These are phyloP conservation scores for Phytopythium ostracodes DNA, from an alignment of 352 stramenopile genomes.

Conservation along the genomic window DNA sequence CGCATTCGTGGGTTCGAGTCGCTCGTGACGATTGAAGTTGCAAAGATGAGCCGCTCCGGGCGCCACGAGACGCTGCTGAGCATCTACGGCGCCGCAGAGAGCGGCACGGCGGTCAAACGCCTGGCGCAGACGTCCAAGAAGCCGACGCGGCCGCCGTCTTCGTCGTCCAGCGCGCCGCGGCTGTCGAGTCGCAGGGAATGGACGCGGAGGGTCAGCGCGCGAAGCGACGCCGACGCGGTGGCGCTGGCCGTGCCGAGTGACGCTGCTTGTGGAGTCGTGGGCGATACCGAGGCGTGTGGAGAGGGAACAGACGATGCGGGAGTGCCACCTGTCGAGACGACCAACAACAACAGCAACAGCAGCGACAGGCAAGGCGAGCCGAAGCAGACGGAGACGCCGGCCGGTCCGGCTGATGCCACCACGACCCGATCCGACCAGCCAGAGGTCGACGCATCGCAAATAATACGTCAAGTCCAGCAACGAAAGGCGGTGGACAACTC, in stretches of 20 bases:
- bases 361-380: background rate
- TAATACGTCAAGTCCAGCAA: background rate
- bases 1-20: background rate
- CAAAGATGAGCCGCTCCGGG: slow-evolving; percentile 22
- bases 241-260: background rate
- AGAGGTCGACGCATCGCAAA: background rate
- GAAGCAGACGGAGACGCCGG: background rate
- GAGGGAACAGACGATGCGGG: background rate
- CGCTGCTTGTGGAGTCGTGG: background rate
- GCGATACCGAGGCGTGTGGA: no score
- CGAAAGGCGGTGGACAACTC: background rate
- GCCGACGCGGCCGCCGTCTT: slow-evolving; percentile 10
- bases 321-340: background rate
- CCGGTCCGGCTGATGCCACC: background rate
- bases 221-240: background rate
- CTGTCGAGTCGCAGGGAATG: background rate
- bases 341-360: background rate
- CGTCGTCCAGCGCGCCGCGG: background rate
- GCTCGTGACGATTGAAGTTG: slow-evolving; percentile 2
- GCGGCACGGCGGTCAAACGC: background rate
- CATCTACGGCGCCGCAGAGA: slow-evolving; percentile 24
- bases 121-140: background rate
- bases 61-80: slow-evolving; percentile 27
- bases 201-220: background rate
- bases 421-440: background rate